A percentile compares a stretch with the other conserved stretches of the same genome.
Evolutionary conservation across 2,329 filamentous ascomycete genomes (phyloP).

Genomic region (Aspergillus vadensis): DNA sequence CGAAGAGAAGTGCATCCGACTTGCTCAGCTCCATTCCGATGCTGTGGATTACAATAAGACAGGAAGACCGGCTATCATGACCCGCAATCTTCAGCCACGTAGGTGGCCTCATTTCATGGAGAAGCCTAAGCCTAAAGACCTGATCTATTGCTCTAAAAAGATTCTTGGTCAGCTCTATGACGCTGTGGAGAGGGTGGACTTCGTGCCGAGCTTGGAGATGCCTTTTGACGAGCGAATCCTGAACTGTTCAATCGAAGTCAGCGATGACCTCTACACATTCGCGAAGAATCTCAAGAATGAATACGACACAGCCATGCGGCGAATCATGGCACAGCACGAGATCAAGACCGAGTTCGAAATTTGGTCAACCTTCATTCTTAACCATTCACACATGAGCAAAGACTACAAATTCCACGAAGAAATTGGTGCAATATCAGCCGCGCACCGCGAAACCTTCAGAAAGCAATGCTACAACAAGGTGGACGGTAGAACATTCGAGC

Average conservation of each 20-base stretch:
- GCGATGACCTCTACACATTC: conserved; percentile 56
- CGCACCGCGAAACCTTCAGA: conserved; percentile 70
- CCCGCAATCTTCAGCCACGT: conserved; percentile 59
- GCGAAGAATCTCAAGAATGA: conserved; percentile 69
- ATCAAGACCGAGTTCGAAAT: conserved; percentile 89
- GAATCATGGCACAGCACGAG: conserved; percentile 82
- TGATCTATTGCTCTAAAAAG: conserved; percentile 66
- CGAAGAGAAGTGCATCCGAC: conserved; percentile 67
- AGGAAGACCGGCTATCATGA: conserved; percentile 73
- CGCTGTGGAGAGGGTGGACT: conserved; percentile 67
- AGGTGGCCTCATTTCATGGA: conserved; percentile 89
- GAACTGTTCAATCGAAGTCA: conserved; percentile 57
- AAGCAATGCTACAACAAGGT: conserved; percentile 66
- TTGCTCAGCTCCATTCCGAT: conserved; percentile 81
- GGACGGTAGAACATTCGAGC: conserved; percentile 59
- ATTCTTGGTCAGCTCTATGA: conserved; percentile 84
- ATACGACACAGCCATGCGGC: conserved; percentile 75
- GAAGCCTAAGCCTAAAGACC: conserved; percentile 53
- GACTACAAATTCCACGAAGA: conserved; percentile 90
- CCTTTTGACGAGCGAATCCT: conserved; percentile 78
- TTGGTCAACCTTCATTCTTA: conserved; percentile 81
- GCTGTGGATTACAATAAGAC: conserved; percentile 96
- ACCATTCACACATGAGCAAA: conserved; percentile 68
- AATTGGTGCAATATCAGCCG: conserved; percentile 67
- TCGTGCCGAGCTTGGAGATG: conserved; percentile 70